Conservation (phyloP, 176 grass and related monocot genomes). For the Cenchrus fungigraminus region DNA sequence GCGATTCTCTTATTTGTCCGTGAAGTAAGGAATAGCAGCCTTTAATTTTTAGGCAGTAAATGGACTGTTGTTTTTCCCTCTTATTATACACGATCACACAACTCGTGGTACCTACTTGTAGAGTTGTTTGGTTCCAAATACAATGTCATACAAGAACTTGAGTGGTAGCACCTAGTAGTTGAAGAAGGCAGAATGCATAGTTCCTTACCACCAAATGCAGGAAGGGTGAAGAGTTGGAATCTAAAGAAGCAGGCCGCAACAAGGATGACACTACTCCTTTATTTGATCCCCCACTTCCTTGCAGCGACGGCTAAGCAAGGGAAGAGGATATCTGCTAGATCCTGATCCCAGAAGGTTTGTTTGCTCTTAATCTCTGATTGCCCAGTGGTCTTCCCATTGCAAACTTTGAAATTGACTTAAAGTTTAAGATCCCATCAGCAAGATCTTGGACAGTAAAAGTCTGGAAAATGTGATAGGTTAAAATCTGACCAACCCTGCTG, state of each 20-base stretch:
- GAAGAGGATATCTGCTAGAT: slow-evolving; percentile 17
- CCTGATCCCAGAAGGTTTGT: slow-evolving; percentile 14
- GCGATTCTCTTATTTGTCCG: slow-evolving; percentile 14
- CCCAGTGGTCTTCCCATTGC: not conserved
- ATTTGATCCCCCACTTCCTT: slow-evolving; percentile 22
- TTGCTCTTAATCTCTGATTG: slow-evolving; percentile 5
- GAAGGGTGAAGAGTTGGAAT: slow-evolving; percentile 32
- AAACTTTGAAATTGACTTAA: slow-evolving; percentile 25
- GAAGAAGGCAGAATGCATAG: slow-evolving; percentile 26
- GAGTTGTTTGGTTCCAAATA: slow-evolving; percentile 14
- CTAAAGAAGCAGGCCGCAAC: slow-evolving; percentile 32
- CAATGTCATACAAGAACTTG: slow-evolving; percentile 1
- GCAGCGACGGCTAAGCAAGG: slow-evolving; percentile 24
- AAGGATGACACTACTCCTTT: slow-evolving; percentile 34
- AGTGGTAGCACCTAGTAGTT: slow-evolving; percentile 11
- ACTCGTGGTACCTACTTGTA: not conserved
- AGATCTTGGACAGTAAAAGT: slow-evolving; percentile 11
- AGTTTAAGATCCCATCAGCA: not conserved
- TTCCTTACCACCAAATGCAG: slow-evolving; percentile 35
- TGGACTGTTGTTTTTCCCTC: not conserved
- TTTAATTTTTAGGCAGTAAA: slow-evolving; percentile 36
- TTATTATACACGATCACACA: slow-evolving; percentile 33
- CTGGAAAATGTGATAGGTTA: not conserved
- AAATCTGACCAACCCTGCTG: not conserved
- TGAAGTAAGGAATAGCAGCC: slow-evolving; percentile 43